Conservation (phyloP, 495 filamentous ascomycete genomes). For the Hypomontagnella monticulosa region DNA sequence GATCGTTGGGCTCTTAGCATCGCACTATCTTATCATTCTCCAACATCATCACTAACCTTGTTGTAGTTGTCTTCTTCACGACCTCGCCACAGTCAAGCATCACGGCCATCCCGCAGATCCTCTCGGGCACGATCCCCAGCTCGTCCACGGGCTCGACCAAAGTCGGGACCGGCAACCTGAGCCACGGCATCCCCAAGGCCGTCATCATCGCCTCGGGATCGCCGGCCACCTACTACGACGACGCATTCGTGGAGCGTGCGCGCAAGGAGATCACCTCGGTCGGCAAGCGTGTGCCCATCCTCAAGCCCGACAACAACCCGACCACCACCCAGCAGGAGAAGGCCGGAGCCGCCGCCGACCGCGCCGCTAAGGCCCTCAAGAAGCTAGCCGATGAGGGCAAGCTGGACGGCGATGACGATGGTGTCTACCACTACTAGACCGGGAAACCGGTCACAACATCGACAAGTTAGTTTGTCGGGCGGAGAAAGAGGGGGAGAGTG, state of each 20-base stretch:
- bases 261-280: constrained; percentile 7
- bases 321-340: neutral
- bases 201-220: constrained; percentile 5
- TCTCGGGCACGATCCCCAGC: constrained; percentile 22
- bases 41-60: neutral
- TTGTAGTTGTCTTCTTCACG: constrained; percentile 24
- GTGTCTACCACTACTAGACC: constrained; percentile 25
- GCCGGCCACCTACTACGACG: constrained; percentile 15
- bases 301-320: constrained; percentile 17
- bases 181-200: constrained; percentile 16
- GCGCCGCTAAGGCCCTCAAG: constrained; percentile 17
- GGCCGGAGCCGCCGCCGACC: constrained; percentile 9
- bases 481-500: no score
- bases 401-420: constrained; percentile 23
- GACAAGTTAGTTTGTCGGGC: neutral
- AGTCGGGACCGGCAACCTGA: constrained; percentile 8
- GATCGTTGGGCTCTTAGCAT: neutral
- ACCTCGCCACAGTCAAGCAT: constrained; percentile 16
- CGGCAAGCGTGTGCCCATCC: constrained; percentile 21
- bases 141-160: neutral
- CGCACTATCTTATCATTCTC: neutral
- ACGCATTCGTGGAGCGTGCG: constrained; percentile 15
- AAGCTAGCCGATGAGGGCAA: constrained; percentile 34
- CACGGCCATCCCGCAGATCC: constrained; percentile 23
- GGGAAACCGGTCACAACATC: neutral